Conservation (phyloP, 1,284 basidiomycete species). For the Microbotryum scabiosae region DNA sequence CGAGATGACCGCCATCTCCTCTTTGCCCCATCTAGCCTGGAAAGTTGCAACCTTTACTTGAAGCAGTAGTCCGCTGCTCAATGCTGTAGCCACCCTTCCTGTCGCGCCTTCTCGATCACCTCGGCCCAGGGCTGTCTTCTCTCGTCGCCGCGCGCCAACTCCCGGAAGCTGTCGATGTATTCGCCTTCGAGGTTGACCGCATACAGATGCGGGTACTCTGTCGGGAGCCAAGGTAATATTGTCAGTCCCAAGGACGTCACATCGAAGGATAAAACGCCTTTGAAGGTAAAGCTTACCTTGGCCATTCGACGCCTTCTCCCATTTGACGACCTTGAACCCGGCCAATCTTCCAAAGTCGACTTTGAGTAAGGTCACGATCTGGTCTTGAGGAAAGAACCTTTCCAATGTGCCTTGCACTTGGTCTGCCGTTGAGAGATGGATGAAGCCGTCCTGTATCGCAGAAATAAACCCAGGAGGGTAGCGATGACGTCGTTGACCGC, state of each 20-base stretch:
- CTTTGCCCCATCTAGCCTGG: too few relatives aligned
- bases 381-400: constrained; percentile 47
- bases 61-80: too few relatives aligned
- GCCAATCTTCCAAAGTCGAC: constrained; percentile 42
- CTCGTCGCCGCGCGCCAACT: constrained; percentile 7
- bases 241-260: too few relatives aligned
- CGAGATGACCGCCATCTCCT: too few relatives aligned
- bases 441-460: constrained; percentile 44
- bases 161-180: constrained; percentile 32
- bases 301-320: constrained; percentile 44
- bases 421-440: constrained; percentile 54
- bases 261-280: too few relatives aligned
- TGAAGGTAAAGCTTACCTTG: background rate
- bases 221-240: too few relatives aligned
- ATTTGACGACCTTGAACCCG: constrained; percentile 41
- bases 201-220: constrained; percentile 54
- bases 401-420: constrained; percentile 52
- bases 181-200: constrained; percentile 45
- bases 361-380: constrained; percentile 48
- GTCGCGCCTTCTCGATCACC: constrained; percentile 43
- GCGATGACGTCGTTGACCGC: too few relatives aligned
- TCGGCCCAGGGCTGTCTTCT: constrained; percentile 39
- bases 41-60: too few relatives aligned
- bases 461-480: too few relatives aligned
- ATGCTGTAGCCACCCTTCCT: constrained; percentile 31